Conservation (phyloP, 2,329 filamentous ascomycete genomes). For the Septoria linicola region DNA sequence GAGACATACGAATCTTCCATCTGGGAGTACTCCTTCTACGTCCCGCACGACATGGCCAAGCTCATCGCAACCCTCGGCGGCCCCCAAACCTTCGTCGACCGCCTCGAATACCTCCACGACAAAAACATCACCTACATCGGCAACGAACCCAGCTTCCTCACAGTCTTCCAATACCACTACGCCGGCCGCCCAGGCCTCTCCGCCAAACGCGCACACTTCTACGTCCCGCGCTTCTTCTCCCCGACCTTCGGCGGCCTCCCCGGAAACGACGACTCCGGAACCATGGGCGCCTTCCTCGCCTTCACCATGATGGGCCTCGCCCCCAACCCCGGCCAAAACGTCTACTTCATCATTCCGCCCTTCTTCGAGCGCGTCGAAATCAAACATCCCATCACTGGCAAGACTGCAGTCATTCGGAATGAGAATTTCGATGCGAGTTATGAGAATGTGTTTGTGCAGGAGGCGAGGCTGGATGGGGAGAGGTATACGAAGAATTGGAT, state of each 20-base stretch:
- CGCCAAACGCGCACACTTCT: conserved; percentile 40
- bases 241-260: conserved; percentile 39
- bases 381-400: conserved; percentile 38
- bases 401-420: conserved; percentile 41
- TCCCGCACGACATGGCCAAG: conserved; percentile 59
- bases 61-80: conserved; percentile 58
- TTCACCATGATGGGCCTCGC: conserved; percentile 45
- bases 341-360: conserved; percentile 46
- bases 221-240: conserved; percentile 43
- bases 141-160: conserved; percentile 58
- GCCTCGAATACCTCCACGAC: conserved; percentile 62
- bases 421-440: conserved; percentile 42
- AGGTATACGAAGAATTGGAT: conserved; percentile 45
- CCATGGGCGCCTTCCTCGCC: conserved; percentile 44
- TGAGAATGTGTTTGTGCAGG: conserved; percentile 38
- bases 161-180: conserved; percentile 44
- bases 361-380: conserved; percentile 43
- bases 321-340: conserved; percentile 33
- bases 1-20: conserved; percentile 71
- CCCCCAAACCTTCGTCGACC: conserved; percentile 52
- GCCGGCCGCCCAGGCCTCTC: conserved; percentile 42
- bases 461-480: conserved; percentile 40
- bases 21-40: conserved; percentile 69
- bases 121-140: conserved; percentile 57
- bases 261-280: conserved; percentile 33